phyloP scores from a whole-genome alignment of 2,329 filamentous ascomycete species.

The Helicocarpus griseus region DNA sequence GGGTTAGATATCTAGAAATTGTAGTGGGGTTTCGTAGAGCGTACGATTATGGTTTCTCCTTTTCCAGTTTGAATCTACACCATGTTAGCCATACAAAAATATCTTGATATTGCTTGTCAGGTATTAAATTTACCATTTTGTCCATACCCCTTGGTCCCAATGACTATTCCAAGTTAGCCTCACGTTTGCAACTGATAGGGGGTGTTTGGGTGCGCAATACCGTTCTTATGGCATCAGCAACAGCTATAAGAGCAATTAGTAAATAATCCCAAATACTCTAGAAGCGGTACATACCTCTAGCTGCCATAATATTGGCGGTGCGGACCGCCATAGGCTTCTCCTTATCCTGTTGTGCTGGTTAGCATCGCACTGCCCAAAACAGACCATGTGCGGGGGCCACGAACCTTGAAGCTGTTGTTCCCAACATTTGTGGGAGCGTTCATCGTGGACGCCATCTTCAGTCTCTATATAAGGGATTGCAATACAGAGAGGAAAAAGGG shows the following conservation, averaged over 20 bases:
- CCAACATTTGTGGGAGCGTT: slow-evolving; percentile 39
- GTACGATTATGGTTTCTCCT: slow-evolving; percentile 85
- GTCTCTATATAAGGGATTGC: slow-evolving; percentile 18
- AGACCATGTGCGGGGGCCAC: slow-evolving; percentile 6
- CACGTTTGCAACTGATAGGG: slow-evolving; percentile 19
- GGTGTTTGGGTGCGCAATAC: slow-evolving; percentile 31
- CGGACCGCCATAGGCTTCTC: slow-evolving; percentile 98
- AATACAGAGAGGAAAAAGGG: slow-evolving; percentile 15
- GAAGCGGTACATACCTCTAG: slow-evolving; percentile 58
- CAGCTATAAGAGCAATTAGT: slow-evolving; percentile 51
- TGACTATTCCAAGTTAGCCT: slow-evolving; percentile 46
- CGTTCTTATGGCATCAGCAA: slow-evolving; percentile 94
- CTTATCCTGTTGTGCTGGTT: slow-evolving; percentile 54
- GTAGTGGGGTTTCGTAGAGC: slow-evolving; percentile 13
- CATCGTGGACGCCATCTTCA: slow-evolving; percentile 43
- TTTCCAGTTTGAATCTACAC: slow-evolving; percentile 76
- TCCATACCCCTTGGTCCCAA: slow-evolving; percentile 96
- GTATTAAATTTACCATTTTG: slow-evolving; percentile 59
- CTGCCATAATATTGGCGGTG: slow-evolving; percentile 92
- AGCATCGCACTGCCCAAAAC: slow-evolving; percentile 21
- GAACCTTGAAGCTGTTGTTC: slow-evolving; percentile 59
- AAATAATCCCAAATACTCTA: slow-evolving; percentile 1
- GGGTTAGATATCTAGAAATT: slow-evolving; percentile 3
- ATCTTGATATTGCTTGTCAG: slow-evolving; percentile 1
- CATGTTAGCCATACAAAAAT: slow-evolving; percentile 16